A percentile compares a stretch with the other conserved stretches of the same genome.
These are phyloP conservation scores for Lecanicillium sp. DNA, from an alignment of 2,329 filamentous ascomycete species.

Conservation along the genomic window DNA sequence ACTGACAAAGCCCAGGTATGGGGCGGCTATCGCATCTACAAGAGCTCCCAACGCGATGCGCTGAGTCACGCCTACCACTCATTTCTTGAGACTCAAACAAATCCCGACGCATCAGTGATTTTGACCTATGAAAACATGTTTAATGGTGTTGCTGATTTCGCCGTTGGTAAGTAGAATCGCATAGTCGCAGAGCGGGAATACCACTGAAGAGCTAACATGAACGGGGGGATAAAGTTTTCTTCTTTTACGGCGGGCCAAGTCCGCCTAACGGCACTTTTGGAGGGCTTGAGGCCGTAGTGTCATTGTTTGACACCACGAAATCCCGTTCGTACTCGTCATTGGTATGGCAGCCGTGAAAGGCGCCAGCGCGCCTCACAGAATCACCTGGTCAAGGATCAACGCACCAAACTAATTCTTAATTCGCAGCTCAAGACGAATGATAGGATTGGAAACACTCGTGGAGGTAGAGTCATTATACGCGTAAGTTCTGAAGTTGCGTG, in stretches of 20 bases:
- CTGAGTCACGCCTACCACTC: neutral
- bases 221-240: neutral
- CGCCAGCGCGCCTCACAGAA: neutral
- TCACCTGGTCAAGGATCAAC: neutral
- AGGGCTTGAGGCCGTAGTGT: neutral
- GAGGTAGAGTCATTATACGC: neutral
- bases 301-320: neutral
- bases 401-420: neutral
- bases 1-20: conserved; percentile 1
- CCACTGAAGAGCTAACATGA: neutral
- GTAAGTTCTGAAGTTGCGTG: neutral
- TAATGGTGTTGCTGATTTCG: neutral
- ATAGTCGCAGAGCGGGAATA: neutral
- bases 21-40: neutral
- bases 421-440: neutral
- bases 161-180: neutral
- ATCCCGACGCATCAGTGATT: neutral
- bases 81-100: neutral
- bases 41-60: neutral
- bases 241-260: neutral
- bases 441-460: neutral
- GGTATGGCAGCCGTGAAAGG: no score
- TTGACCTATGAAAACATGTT: neutral
- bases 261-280: neutral
- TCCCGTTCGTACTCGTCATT: neutral